These are phyloP conservation scores for Botrytis paeoniae DNA, from an alignment of 2,329 filamentous ascomycete genomes.

Conservation along the genomic window DNA sequence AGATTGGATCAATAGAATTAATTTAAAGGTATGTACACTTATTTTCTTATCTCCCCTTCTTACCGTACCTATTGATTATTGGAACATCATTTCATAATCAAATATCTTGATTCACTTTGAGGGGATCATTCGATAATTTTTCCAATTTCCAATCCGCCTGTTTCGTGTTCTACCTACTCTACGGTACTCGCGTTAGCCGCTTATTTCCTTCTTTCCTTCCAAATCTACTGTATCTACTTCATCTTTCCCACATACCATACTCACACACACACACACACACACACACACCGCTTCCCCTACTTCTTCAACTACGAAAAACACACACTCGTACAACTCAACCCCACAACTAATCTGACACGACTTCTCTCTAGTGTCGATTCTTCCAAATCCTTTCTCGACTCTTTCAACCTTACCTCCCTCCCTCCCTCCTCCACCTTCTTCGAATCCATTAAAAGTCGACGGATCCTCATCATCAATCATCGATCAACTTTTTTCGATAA, in stretches of 20 bases:
- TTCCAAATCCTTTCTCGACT: neutral
- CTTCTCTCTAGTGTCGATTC: slow-evolving; percentile 14
- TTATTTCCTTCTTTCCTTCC: slow-evolving; percentile 7
- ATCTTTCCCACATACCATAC: neutral
- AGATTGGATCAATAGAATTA: neutral
- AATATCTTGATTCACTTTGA: neutral
- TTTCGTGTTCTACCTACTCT: neutral
- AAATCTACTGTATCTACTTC: slow-evolving; percentile 9
- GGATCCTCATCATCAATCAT: neutral
- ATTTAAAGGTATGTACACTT: neutral
- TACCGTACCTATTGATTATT: too few relatives aligned
- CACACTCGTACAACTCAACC: neutral
- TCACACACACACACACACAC: slow-evolving; percentile 13
- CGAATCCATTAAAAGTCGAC: neutral
- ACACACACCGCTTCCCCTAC: slow-evolving; percentile 7
- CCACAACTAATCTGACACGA: slow-evolving; percentile 10
- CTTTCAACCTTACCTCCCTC: neutral
- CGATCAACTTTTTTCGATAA: neutral
- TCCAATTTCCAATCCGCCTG: neutral
- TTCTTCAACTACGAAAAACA: neutral
- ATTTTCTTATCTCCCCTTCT: neutral
- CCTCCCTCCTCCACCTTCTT: neutral
- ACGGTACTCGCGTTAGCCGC: slow-evolving; percentile 10
- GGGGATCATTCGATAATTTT: neutral
- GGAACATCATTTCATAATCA: neutral